Evolutionary conservation across 192 early-diverging fungal species (phyloP).

Genomic region (Podila horticola): DNA sequence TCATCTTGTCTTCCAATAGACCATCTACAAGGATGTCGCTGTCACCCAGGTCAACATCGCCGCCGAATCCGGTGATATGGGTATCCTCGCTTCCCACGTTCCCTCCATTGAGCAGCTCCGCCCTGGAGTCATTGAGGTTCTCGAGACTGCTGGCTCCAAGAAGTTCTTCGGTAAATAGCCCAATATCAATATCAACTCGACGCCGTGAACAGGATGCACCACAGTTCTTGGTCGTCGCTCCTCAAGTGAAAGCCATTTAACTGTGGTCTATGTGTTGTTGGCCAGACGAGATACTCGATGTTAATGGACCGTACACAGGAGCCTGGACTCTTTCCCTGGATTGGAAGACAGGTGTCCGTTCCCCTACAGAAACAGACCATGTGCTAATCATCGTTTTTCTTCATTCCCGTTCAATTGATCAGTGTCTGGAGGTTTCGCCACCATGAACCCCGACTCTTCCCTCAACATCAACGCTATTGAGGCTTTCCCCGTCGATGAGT

Average conservation of each 20-base stretch:
- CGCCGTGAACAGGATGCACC: not conserved
- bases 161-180: slow-evolving; percentile 90
- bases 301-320: too few relatives aligned
- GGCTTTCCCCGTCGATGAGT: slow-evolving; percentile 88
- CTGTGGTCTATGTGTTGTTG: too few relatives aligned
- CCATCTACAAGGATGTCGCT: slow-evolving; percentile 76
- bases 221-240: too few relatives aligned
- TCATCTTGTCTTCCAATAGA: slow-evolving; percentile 50
- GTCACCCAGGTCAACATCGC: slow-evolving; percentile 95
- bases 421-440: slow-evolving; percentile 97
- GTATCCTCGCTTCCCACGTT: slow-evolving; percentile 98
- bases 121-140: slow-evolving; percentile 88
- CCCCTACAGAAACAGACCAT: not conserved
- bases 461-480: slow-evolving; percentile 99
- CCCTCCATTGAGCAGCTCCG: slow-evolving; percentile 95
- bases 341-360: not conserved
- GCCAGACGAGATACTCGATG: too few relatives aligned
- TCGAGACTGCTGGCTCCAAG: slow-evolving; percentile 76
- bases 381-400: not conserved
- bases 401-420: not conserved
- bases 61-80: slow-evolving; percentile 94
- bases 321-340: too few relatives aligned
- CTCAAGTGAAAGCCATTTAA: too few relatives aligned
- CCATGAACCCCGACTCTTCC: slow-evolving; percentile 95
- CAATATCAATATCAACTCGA: not conserved